Conservation (phyloP, 805 yeast species). For the Blastobotrys peoriensis region DNA sequence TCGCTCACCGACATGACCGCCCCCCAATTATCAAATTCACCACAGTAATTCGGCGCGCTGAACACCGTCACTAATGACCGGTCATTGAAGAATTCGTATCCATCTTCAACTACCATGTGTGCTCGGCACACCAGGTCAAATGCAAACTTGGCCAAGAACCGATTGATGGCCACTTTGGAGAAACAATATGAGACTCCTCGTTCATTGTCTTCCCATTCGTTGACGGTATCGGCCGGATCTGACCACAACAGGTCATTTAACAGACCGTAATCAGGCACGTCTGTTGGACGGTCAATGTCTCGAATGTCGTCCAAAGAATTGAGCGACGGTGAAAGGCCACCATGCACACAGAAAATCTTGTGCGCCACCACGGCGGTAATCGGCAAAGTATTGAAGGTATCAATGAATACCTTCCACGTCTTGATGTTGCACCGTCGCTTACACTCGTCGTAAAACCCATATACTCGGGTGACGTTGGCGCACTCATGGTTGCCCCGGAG, state of each 20-base stretch:
- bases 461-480: slow-evolving; percentile 92
- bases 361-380: slow-evolving; percentile 94
- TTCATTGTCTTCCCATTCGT: slow-evolving; percentile 86
- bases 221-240: slow-evolving; percentile 75
- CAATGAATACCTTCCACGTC: slow-evolving; percentile 90
- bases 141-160: slow-evolving; percentile 65
- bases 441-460: slow-evolving; percentile 97
- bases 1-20: slow-evolving; percentile 97
- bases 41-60: slow-evolving; percentile 72
- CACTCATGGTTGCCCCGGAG: slow-evolving; percentile 96
- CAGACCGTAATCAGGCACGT: slow-evolving; percentile 78
- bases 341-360: slow-evolving; percentile 88
- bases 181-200: slow-evolving; percentile 79
- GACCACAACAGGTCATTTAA: slow-evolving; percentile 76
- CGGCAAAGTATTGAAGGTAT: slow-evolving; percentile 92
- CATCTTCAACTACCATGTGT: slow-evolving; percentile 83
- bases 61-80: slow-evolving; percentile 66
- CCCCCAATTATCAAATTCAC: slow-evolving; percentile 92
- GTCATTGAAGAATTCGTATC: slow-evolving; percentile 71
- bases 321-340: slow-evolving; percentile 73
- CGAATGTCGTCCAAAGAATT: slow-evolving; percentile 70
- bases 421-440: slow-evolving; percentile 88
- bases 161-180: slow-evolving; percentile 72
- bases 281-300: slow-evolving; percentile 73
- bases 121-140: slow-evolving; percentile 81